Evolutionary conservation across 352 stramenopile species (phyloP).

Genomic region (Phytophthora kernoviae): DNA sequence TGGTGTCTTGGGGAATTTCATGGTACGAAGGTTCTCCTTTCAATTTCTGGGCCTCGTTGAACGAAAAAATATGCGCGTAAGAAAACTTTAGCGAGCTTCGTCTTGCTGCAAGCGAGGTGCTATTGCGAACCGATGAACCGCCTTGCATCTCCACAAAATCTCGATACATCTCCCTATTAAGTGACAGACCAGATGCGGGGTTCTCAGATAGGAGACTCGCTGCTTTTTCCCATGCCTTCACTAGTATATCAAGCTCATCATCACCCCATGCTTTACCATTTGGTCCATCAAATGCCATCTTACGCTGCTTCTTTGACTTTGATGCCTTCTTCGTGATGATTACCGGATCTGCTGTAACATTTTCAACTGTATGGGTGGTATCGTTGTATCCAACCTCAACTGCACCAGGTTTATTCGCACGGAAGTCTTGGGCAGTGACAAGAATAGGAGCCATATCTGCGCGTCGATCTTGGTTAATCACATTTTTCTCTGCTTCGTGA

Average conservation of each 20-base stretch:
- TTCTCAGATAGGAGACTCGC: slow-evolving; percentile 32
- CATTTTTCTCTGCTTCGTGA: background rate
- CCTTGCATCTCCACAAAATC: slow-evolving; percentile 42
- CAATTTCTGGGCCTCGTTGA: slow-evolving; percentile 37
- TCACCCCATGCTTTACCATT: slow-evolving; percentile 40
- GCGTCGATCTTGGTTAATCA: background rate
- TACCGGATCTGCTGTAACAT: background rate
- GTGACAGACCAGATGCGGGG: slow-evolving; percentile 14
- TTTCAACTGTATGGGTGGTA: background rate
- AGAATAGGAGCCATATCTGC: background rate
- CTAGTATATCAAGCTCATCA: slow-evolving; percentile 31
- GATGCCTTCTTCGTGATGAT: background rate
- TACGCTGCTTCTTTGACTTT: slow-evolving; percentile 26
- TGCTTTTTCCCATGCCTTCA: slow-evolving; percentile 46
- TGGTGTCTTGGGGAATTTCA: slow-evolving; percentile 26
- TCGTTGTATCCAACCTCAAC: background rate
- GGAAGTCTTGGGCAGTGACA: background rate
- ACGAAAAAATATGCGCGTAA: slow-evolving; percentile 34
- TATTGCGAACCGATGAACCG: slow-evolving; percentile 37
- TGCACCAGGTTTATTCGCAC: background rate
- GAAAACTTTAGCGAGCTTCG: slow-evolving; percentile 49
- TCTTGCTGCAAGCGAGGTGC: slow-evolving; percentile 33
- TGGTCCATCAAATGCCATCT: slow-evolving; percentile 22
- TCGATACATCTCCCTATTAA: slow-evolving; percentile 44
- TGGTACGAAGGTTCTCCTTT: slow-evolving; percentile 35